Evolutionary conservation across 148 eudicot genomes (phyloP).

Genomic region (Diospyros lotus): DNA sequence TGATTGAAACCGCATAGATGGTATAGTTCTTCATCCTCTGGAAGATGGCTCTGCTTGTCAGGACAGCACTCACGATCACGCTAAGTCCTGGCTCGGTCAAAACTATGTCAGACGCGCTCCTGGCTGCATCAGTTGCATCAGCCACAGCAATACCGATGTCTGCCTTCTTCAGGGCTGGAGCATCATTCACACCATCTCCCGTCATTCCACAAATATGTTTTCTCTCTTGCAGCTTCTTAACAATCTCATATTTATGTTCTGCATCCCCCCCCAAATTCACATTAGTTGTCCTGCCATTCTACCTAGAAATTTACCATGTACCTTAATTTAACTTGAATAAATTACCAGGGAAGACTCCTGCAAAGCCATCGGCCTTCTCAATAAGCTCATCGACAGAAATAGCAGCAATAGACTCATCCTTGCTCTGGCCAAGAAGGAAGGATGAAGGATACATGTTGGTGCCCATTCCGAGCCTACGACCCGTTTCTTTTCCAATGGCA

Average conservation of each 20-base stretch:
- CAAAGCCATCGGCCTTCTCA: slow-evolving; percentile 93
- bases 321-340: background rate
- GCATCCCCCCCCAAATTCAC: too few species aligned
- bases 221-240: too few species aligned
- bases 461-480: slow-evolving; percentile 96
- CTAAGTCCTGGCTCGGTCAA: slow-evolving; percentile 26
- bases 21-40: too few species aligned
- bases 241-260: too few species aligned
- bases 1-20: too few species aligned
- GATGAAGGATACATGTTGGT: slow-evolving; percentile 97
- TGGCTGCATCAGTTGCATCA: slow-evolving; percentile 33
- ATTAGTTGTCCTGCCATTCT: background rate
- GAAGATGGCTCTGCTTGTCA: too few species aligned
- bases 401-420: slow-evolving; percentile 54
- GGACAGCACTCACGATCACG: too few species aligned
- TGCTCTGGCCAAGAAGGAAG: slow-evolving; percentile 65
- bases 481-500: slow-evolving; percentile 93
- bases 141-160: slow-evolving; percentile 41
- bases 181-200: too few species aligned
- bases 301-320: background rate
- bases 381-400: slow-evolving; percentile 80
- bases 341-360: slow-evolving; percentile 94
- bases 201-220: too few species aligned
- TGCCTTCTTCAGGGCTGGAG: slow-evolving; percentile 1
- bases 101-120: slow-evolving; percentile 33